phyloP scores from a whole-genome alignment of 306 rosid genomes.

The Lathyrus aphaca region DNA sequence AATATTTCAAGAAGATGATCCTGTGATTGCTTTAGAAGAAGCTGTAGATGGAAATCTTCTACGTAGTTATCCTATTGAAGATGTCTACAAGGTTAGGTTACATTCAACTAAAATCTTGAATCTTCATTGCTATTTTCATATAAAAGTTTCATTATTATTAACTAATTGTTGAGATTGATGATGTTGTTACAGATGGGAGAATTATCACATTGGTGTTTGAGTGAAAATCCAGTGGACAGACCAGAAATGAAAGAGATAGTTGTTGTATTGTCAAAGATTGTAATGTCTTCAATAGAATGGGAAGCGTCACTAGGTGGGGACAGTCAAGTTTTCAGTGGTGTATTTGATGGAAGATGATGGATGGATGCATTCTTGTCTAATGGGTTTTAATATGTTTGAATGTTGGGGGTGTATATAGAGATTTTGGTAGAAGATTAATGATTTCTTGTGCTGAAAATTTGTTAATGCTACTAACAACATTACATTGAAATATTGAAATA shows the following conservation, averaged over 20 bases:
- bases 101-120: not conserved
- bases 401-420: constrained; percentile 6
- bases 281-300: constrained; percentile 63
- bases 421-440: constrained; percentile 9
- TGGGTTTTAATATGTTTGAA: not conserved
- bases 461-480: constrained; percentile 16
- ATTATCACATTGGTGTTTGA: constrained; percentile 62
- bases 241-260: constrained; percentile 76
- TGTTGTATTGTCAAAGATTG: constrained; percentile 52
- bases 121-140: not conserved
- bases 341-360: constrained; percentile 54
- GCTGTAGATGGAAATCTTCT: constrained; percentile 64
- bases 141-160: not conserved
- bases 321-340: constrained; percentile 69
- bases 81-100: constrained; percentile 54
- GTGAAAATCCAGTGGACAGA: constrained; percentile 71
- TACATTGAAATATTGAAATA: too few relatives aligned
- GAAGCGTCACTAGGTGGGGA: constrained; percentile 77
- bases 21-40: constrained; percentile 59
- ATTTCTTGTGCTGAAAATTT: not conserved
- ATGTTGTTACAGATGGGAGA: constrained; percentile 61
- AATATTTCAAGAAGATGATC: constrained; percentile 60
- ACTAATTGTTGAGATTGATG: too few relatives aligned
- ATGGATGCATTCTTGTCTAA: not conserved
- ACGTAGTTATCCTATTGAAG: constrained; percentile 57